Evolutionary conservation across 192 early-diverging fungal genomes (phyloP).

Genomic region (Mortierella claussenii): DNA sequence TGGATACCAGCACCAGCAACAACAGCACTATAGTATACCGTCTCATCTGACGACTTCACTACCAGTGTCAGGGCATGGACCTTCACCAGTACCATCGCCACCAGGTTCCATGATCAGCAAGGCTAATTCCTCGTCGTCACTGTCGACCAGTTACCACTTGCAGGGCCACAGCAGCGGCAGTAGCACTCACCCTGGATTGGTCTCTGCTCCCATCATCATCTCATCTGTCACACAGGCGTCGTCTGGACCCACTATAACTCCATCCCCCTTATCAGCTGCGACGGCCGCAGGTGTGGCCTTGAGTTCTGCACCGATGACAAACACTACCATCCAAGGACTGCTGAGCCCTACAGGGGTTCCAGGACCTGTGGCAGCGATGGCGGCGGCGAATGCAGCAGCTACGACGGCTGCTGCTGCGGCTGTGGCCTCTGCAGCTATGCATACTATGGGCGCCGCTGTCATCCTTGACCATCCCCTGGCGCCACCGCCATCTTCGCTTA

Average conservation of each 20-base stretch:
- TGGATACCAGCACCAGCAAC: not conserved
- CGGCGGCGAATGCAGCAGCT: constrained; percentile 38
- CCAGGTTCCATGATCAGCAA: constrained; percentile 1
- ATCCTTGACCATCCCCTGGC: constrained; percentile 42
- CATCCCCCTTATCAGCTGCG: not conserved
- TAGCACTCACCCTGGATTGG: not conserved
- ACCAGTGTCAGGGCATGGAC: too few species aligned
- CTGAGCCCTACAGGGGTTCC: not conserved
- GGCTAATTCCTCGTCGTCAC: constrained; percentile 17
- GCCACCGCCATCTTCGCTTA: too few species aligned
- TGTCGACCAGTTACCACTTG: constrained; percentile 19
- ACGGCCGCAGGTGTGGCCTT: not conserved
- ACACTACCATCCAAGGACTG: not conserved
- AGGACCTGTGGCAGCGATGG: constrained; percentile 39
- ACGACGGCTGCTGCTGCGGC: constrained; percentile 12
- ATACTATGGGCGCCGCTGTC: constrained; percentile 35
- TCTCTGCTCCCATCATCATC: constrained; percentile 7
- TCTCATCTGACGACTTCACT: too few species aligned
- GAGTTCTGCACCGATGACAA: not conserved
- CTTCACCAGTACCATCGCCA: too few species aligned
- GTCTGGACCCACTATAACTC: not conserved
- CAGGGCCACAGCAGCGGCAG: not conserved
- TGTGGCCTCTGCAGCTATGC: constrained; percentile 31
- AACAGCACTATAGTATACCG: too few species aligned
- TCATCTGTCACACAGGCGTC: not conserved